Evolutionary conservation across 495 filamentous ascomycete genomes (phyloP).

Genomic region (Acidomyces sp.): DNA sequence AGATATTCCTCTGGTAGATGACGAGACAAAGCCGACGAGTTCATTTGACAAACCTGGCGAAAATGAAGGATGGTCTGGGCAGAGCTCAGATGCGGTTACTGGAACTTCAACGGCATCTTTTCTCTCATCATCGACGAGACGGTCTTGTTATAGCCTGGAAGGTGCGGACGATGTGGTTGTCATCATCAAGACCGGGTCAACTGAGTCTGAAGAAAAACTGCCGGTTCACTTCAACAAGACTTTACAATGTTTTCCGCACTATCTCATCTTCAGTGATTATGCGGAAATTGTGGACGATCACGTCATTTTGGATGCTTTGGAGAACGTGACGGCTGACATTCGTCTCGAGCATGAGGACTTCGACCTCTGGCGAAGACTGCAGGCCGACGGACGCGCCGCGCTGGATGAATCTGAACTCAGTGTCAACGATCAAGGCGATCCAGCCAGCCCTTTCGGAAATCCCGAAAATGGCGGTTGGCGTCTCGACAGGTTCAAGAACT

Average conservation of each 20-base stretch:
- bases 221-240: constrained; percentile 19
- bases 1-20: too few relatives aligned
- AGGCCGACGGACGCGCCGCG: constrained; percentile 1
- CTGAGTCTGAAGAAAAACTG: constrained; percentile 20
- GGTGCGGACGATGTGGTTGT: constrained; percentile 16
- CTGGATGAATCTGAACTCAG: constrained; percentile 7
- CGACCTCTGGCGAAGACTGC: constrained; percentile 23
- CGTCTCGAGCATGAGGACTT: constrained; percentile 23
- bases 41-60: too few relatives aligned
- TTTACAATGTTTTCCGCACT: constrained; percentile 13
- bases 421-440: background rate
- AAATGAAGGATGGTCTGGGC: too few relatives aligned
- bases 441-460: constrained; percentile 5
- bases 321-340: background rate
- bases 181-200: constrained; percentile 17
- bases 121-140: too few relatives aligned
- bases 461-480: constrained; percentile 38
- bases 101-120: too few relatives aligned
- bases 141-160: constrained; percentile 3
- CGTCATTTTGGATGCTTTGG: constrained; percentile 15
- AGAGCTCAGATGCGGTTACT: too few relatives aligned
- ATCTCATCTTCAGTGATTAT: constrained; percentile 21
- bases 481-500: constrained; percentile 59
- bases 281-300: constrained; percentile 12
- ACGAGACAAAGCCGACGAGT: too few relatives aligned